These are phyloP conservation scores for Macaranga tanarius DNA, from an alignment of 441 rosid species.

Conservation along the genomic window DNA sequence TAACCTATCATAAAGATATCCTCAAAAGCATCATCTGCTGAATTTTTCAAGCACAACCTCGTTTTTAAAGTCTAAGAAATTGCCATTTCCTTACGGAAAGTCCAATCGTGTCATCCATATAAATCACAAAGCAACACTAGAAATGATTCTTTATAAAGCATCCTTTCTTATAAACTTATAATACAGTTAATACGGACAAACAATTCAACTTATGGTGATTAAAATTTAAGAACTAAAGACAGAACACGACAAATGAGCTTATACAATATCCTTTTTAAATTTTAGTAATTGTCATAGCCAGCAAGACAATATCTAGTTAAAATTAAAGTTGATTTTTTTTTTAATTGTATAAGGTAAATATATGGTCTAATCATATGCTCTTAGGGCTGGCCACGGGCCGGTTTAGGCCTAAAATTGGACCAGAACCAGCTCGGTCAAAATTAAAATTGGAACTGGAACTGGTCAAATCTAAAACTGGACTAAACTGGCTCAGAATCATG, in stretches of 20 bases:
- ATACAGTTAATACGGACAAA: constrained; percentile 21
- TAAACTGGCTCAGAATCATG: no score
- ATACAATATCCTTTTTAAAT: no score
- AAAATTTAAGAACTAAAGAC: constrained; percentile 10
- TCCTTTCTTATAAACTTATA: constrained; percentile 52
- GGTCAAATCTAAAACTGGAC: no score
- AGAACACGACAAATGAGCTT: not conserved
- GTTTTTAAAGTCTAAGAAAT: constrained; percentile 71
- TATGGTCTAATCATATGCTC: no score
- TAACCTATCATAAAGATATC: constrained; percentile 64
- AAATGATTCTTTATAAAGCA: constrained; percentile 48
- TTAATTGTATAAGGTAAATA: no score
- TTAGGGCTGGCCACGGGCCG: no score
- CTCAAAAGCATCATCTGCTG: constrained; percentile 77
- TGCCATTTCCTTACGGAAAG: constrained; percentile 59
- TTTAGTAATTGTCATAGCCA: not conserved
- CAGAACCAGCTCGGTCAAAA: no score
- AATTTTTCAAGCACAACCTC: constrained; percentile 76
- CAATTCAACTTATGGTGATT: constrained; percentile 2
- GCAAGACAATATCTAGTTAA: not conserved
- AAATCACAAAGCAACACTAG: constrained; percentile 68
- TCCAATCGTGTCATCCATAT: constrained; percentile 52
- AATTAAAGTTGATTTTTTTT: not conserved
- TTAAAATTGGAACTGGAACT: no score
- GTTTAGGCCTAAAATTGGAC: no score